phyloP scores from a whole-genome alignment of 1,284 basidiomycete genomes.

The Leccinum variabile region DNA sequence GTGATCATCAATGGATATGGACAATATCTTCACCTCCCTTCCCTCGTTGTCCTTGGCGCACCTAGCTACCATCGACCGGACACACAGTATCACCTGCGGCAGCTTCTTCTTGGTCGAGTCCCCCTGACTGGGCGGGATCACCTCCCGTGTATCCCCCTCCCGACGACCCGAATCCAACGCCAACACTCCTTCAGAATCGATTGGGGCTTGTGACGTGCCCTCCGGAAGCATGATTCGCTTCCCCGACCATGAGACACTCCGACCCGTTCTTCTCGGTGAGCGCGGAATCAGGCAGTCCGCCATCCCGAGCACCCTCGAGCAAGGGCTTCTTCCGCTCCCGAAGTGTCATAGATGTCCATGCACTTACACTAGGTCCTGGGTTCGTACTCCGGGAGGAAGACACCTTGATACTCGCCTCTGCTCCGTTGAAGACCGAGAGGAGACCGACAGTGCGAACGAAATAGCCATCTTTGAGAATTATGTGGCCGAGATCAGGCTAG shows the following conservation, averaged over 20 bases:
- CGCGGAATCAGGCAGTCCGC: not conserved
- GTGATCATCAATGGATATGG: not conserved
- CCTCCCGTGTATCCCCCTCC: not conserved
- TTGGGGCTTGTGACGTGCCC: conserved; percentile 16
- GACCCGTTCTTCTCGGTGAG: not conserved
- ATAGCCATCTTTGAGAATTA: too few relatives aligned
- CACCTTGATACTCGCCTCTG: too few relatives aligned
- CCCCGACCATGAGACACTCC: conserved; percentile 12
- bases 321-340: conserved; percentile 50
- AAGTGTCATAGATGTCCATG: conserved; percentile 49
- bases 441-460: too few relatives aligned
- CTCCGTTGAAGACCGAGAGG: too few relatives aligned
- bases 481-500: too few relatives aligned
- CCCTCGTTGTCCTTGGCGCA: not conserved
- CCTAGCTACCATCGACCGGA: conserved; percentile 37
- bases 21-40: too few relatives aligned
- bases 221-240: conserved; percentile 6
- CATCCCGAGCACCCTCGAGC: not conserved
- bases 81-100: conserved; percentile 49
- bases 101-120: not conserved
- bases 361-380: conserved; percentile 1
- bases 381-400: too few relatives aligned
- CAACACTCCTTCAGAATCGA: not conserved
- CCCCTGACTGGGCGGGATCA: not conserved
- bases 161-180: not conserved